Percentiles rank a stretch among this genome's conserved stretches.
Conservation (phyloP, 371 early-diverging fungal species). For the Mortierella sp. region DNA sequence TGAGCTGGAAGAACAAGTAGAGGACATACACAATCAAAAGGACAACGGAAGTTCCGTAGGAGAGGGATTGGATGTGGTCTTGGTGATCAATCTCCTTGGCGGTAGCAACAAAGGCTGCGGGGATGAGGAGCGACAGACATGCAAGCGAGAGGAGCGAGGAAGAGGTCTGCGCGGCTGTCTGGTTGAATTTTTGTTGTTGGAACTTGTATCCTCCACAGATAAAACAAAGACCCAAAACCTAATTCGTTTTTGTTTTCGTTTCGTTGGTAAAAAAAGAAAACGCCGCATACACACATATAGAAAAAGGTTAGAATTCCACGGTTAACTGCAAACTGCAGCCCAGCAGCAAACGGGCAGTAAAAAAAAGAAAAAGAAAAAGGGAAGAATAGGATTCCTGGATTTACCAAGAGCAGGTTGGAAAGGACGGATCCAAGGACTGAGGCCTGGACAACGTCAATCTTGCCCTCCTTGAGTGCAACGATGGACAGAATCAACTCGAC, state of each 20-base stretch:
- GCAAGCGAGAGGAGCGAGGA: slow-evolving; percentile 83
- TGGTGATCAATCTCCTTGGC: slow-evolving; percentile 62
- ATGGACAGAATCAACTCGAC: slow-evolving; percentile 89
- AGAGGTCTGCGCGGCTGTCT: slow-evolving; percentile 86
- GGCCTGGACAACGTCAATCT: slow-evolving; percentile 90
- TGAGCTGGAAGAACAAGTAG: slow-evolving; percentile 88
- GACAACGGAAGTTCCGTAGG: slow-evolving; percentile 83
- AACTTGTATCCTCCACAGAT: slow-evolving; percentile 81
- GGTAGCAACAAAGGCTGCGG: slow-evolving; percentile 80
- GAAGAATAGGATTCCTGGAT: neutral
- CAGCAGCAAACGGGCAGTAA: neutral
- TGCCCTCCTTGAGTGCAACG: slow-evolving; percentile 82
- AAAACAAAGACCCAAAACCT: slow-evolving; percentile 83
- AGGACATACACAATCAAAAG: slow-evolving; percentile 81
- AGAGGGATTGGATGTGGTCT: slow-evolving; percentile 70
- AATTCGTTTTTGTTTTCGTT: slow-evolving; percentile 3
- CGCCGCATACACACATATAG: neutral
- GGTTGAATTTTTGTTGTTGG: slow-evolving; percentile 81
- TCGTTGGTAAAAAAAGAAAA: neutral
- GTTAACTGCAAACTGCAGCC: neutral
- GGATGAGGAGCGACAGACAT: slow-evolving; percentile 82
- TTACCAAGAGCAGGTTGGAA: slow-evolving; percentile 82
- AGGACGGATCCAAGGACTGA: slow-evolving; percentile 90
- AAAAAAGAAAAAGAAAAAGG: neutral
- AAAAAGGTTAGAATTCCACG: neutral